Evolutionary conservation across 163 green algal species (phyloP).

Genomic region (Coccomyxa subellipsoidea): DNA sequence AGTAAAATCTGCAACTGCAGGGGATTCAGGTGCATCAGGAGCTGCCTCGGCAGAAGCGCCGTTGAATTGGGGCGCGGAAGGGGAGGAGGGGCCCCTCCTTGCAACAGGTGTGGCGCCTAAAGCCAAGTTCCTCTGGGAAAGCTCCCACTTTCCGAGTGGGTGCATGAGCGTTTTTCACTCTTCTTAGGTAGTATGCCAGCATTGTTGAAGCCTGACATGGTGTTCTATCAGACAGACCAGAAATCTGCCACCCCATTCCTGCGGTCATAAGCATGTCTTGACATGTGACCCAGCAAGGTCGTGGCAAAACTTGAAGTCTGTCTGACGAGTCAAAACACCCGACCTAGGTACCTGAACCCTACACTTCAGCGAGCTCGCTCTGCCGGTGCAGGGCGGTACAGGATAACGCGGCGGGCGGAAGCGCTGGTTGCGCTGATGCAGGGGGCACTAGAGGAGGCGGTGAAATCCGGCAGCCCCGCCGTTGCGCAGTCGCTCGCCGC

Average conservation of each 20-base stretch:
- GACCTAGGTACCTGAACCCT: no score
- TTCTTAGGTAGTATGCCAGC: no score
- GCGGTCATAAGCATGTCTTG: no score
- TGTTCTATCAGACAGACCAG: no score
- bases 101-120: constrained; percentile 1
- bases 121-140: neutral
- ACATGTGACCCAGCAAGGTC: no score
- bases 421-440: constrained; percentile 21
- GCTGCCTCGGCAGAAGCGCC: neutral
- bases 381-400: constrained; percentile 7
- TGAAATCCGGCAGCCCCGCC: constrained; percentile 22
- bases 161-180: no score
- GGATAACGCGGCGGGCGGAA: constrained; percentile 20
- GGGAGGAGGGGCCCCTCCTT: neutral
- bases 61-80: neutral
- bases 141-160: neutral
- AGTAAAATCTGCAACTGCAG: neutral
- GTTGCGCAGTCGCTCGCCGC: constrained; percentile 30
- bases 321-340: no score
- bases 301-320: no score
- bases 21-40: neutral
- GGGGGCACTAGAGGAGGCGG: constrained; percentile 29
- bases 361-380: no score
- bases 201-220: no score
- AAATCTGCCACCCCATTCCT: no score